These are phyloP conservation scores for Sphagnum fallax DNA, from an alignment of 228 moss, liverwort and hornwort genomes.

Conservation along the genomic window DNA sequence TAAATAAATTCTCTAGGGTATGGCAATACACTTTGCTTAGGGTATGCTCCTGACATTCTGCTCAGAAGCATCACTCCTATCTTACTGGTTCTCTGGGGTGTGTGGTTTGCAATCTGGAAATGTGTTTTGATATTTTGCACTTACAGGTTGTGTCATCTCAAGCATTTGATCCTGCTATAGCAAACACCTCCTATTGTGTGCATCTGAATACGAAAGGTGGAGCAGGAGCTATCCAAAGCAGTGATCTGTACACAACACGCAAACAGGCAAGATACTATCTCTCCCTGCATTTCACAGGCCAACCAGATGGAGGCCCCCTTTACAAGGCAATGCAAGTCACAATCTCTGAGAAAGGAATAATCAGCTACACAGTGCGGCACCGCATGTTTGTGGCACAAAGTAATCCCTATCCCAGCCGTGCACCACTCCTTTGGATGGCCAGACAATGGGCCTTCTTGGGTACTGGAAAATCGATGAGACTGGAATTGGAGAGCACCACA, in stretches of 20 bases:
- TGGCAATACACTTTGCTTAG: too few species aligned
- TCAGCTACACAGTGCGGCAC: not conserved
- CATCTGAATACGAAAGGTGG: not conserved
- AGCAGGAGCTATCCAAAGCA: not conserved
- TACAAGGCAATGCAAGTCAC: not conserved
- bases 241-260: not conserved
- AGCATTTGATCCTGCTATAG: not conserved
- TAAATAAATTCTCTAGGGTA: too few species aligned
- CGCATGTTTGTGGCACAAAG: not conserved
- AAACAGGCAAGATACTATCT: conserved; percentile 1
- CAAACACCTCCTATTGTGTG: not conserved
- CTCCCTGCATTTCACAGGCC: not conserved
- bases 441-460: not conserved
- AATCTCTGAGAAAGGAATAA: not conserved
- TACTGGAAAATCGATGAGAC: not conserved
- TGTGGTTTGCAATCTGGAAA: not conserved
- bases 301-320: conserved; percentile 3
- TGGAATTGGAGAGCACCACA: not conserved
- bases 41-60: too few species aligned
- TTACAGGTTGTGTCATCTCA: not conserved
- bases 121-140: not conserved
- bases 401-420: not conserved
- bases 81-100: not conserved
- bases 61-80: too few species aligned
- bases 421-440: not conserved